Percentiles rank a stretch among this genome's conserved stretches.
Evolutionary conservation across 1,284 basidiomycete genomes (phyloP).

Genomic region (Filobasidium uniguttulatum): DNA sequence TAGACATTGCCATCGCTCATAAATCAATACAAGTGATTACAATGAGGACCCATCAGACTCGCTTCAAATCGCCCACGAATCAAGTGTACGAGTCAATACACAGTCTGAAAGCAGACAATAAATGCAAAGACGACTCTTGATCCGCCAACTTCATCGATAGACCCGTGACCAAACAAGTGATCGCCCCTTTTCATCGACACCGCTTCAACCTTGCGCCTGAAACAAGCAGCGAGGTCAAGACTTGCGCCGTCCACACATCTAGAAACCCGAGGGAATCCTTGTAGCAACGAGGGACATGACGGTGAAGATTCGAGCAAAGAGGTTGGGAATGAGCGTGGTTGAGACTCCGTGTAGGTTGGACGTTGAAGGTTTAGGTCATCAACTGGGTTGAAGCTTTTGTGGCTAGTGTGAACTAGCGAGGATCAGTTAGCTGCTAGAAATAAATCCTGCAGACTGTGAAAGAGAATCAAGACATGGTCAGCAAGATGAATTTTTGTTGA

Average conservation of each 20-base stretch:
- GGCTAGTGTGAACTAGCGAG: constrained; percentile 18
- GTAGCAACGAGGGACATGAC: background rate
- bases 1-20: background rate
- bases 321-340: background rate
- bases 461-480: background rate
- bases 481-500: background rate
- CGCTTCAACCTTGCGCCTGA: background rate
- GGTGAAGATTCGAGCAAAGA: background rate
- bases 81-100: background rate
- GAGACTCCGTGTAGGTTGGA: constrained; percentile 13
- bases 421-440: constrained; percentile 19
- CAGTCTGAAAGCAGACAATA: background rate
- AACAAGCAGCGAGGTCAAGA: background rate
- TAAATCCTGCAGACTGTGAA: constrained; percentile 18
- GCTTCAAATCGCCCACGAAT: constrained; percentile 2
- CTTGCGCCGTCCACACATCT: constrained; percentile 4
- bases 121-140: background rate
- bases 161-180: background rate
- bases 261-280: background rate
- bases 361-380: constrained; percentile 17
- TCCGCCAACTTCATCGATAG: constrained; percentile 4
- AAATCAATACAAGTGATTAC: too few relatives aligned
- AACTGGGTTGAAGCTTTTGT: constrained; percentile 17
- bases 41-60: constrained; percentile 4
- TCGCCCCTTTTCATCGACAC: background rate